phyloP scores from a whole-genome alignment of 306 rosid genomes.

The Acmispon strigosus region DNA sequence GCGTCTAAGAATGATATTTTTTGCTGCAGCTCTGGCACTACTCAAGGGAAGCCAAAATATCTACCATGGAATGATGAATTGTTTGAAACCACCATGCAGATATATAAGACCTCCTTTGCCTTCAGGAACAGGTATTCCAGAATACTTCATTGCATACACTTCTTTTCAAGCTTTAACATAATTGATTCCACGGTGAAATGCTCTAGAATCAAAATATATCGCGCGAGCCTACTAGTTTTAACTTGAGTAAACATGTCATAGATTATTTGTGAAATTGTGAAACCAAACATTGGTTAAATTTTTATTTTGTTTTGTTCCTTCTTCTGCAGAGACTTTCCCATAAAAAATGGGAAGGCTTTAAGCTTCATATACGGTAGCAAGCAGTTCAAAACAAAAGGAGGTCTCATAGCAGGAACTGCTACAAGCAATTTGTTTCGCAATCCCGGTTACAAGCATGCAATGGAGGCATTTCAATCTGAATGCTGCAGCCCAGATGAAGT shows the following conservation, averaged over 20 bases:
- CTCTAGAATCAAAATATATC: too few relatives aligned
- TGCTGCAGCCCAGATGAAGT: slow-evolving; percentile 95
- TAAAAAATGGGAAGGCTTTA: slow-evolving; percentile 70
- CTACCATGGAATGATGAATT: slow-evolving; percentile 89
- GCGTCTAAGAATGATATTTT: not conserved
- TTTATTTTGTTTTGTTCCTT: too few relatives aligned
- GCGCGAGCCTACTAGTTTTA: too few relatives aligned
- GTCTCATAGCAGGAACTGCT: slow-evolving; percentile 80
- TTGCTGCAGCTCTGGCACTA: slow-evolving; percentile 87
- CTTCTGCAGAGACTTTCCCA: slow-evolving; percentile 61
- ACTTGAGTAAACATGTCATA: too few relatives aligned
- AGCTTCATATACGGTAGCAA: slow-evolving; percentile 81
- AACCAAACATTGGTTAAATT: too few relatives aligned
- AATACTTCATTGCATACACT: not conserved
- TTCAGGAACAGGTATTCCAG: slow-evolving; percentile 67
- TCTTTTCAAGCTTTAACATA: too few relatives aligned
- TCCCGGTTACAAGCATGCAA: slow-evolving; percentile 35
- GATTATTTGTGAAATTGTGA: too few relatives aligned
- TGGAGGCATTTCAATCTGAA: slow-evolving; percentile 60
- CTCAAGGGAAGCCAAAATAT: slow-evolving; percentile 84
- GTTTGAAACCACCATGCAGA: slow-evolving; percentile 75
- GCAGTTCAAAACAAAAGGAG: slow-evolving; percentile 73
- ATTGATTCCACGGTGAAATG: too few relatives aligned
- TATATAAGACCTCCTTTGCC: slow-evolving; percentile 79
- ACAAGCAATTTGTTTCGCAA: slow-evolving; percentile 64